Conservation (phyloP, 352 stramenopile genomes). For the Globisporangium cederbergense region DNA sequence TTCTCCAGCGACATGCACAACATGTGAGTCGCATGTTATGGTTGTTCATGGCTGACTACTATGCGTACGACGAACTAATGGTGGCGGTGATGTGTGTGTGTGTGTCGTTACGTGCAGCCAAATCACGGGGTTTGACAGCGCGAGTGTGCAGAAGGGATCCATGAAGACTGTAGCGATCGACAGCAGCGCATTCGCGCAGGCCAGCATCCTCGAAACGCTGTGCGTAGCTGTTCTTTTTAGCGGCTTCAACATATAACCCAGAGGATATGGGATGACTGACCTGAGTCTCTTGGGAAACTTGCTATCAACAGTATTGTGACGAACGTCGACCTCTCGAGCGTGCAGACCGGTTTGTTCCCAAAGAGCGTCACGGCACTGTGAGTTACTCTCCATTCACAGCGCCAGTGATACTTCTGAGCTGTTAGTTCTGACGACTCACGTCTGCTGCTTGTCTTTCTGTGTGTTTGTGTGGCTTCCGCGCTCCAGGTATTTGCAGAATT, state of each 20-base stretch:
- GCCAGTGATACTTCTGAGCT: neutral
- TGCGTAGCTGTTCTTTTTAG: slow-evolving; percentile 23
- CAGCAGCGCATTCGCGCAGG: slow-evolving; percentile 40
- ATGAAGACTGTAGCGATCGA: slow-evolving; percentile 51
- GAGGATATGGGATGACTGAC: neutral
- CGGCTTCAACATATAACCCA: neutral
- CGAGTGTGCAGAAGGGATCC: slow-evolving; percentile 52
- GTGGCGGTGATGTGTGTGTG: slow-evolving; percentile 1
- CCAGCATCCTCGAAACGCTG: slow-evolving; percentile 37
- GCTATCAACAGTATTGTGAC: slow-evolving; percentile 34
- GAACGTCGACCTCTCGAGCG: slow-evolving; percentile 56
- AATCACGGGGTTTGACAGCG: slow-evolving; percentile 64
- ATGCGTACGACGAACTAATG: neutral
- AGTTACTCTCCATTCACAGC: neutral
- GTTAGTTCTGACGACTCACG: neutral
- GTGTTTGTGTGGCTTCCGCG: neutral
- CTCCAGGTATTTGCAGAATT: slow-evolving; percentile 67
- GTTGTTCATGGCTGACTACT: neutral
- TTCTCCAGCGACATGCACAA: slow-evolving; percentile 38
- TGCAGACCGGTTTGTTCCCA: slow-evolving; percentile 47
- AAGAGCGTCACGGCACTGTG: slow-evolving; percentile 42
- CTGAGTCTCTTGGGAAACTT: neutral
- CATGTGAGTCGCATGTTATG: slow-evolving; percentile 34
- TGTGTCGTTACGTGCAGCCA: slow-evolving; percentile 34
- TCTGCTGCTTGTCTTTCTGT: neutral